These are phyloP conservation scores for Fusarium pseudocircinatum DNA, from an alignment of 2,329 filamentous ascomycete species.

Conservation along the genomic window DNA sequence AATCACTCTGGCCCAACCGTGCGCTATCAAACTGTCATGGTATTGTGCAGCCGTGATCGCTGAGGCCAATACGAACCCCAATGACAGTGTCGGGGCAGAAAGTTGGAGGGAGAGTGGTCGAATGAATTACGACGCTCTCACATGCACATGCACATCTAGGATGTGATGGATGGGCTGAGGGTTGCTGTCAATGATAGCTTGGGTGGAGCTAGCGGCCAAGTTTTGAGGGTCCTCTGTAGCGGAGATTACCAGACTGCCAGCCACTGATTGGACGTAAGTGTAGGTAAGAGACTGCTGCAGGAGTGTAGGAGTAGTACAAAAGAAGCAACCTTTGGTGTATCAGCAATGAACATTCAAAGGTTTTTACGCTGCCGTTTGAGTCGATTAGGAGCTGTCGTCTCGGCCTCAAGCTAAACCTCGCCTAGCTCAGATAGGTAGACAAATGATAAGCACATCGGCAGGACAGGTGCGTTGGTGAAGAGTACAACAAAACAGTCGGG, in stretches of 20 bases:
- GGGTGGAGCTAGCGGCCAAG: constrained; percentile 33
- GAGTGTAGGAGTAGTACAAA: constrained; percentile 9
- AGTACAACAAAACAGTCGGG: not conserved
- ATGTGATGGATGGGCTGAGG: constrained; percentile 33
- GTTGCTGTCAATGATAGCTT: constrained; percentile 30
- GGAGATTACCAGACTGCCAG: constrained; percentile 21
- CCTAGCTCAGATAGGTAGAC: constrained; percentile 8
- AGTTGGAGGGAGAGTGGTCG: constrained; percentile 14
- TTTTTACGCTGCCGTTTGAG: constrained; percentile 1
- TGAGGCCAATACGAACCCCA: constrained; percentile 4
- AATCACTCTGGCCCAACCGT: constrained; percentile 31
- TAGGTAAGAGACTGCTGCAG: constrained; percentile 28
- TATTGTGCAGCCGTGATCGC: constrained; percentile 9
- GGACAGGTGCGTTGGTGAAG: not conserved
- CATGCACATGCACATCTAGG: constrained; percentile 26
- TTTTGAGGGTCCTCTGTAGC: constrained; percentile 30
- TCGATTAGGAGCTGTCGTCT: constrained; percentile 1
- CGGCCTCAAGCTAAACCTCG: not conserved
- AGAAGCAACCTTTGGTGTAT: not conserved
- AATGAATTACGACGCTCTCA: constrained; percentile 19
- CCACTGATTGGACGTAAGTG: constrained; percentile 36
- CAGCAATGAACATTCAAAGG: constrained; percentile 7
- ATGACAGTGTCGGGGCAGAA: constrained; percentile 11
- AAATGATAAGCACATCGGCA: not conserved
- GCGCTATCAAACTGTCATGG: constrained; percentile 31